These are phyloP conservation scores for Salix dunnii DNA, from an alignment of 345 rosid species.

Conservation along the genomic window DNA sequence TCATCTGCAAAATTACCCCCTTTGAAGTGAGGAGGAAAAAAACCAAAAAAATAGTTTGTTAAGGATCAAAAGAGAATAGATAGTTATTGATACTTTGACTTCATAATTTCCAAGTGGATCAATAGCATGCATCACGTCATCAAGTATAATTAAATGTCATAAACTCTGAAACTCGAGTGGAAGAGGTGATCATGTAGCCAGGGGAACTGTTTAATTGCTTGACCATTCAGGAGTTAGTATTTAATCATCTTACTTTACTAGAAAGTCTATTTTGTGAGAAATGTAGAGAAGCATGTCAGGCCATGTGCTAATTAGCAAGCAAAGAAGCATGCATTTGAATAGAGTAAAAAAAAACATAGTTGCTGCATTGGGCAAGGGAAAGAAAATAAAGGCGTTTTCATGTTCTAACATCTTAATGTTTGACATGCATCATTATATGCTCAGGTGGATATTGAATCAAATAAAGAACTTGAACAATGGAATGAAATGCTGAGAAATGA, in stretches of 20 bases:
- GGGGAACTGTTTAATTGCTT: not conserved
- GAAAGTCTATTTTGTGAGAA: not conserved
- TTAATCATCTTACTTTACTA: not conserved
- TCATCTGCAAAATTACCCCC: not conserved
- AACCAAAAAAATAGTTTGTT: not conserved
- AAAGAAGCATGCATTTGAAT: not conserved
- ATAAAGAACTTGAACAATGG: constrained; percentile 96
- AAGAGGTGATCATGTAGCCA: not conserved
- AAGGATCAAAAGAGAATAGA: not conserved
- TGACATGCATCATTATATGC: not conserved
- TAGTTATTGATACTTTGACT: not conserved
- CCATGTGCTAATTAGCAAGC: not conserved
- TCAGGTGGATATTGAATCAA: constrained; percentile 83
- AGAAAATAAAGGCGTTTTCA: not conserved
- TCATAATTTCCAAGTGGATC: not conserved
- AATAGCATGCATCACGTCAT: not conserved
- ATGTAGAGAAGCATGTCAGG: not conserved
- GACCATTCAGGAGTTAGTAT: not conserved
- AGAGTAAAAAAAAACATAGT: not conserved
- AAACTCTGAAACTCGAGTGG: not conserved
- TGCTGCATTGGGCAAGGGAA: not conserved
- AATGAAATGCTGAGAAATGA: constrained; percentile 87
- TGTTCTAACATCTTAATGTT: not conserved
- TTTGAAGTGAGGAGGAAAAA: not conserved
- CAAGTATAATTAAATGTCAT: not conserved